These are phyloP conservation scores for Fusarium falciforme DNA, from an alignment of 2,329 filamentous ascomycete species.

Conservation along the genomic window DNA sequence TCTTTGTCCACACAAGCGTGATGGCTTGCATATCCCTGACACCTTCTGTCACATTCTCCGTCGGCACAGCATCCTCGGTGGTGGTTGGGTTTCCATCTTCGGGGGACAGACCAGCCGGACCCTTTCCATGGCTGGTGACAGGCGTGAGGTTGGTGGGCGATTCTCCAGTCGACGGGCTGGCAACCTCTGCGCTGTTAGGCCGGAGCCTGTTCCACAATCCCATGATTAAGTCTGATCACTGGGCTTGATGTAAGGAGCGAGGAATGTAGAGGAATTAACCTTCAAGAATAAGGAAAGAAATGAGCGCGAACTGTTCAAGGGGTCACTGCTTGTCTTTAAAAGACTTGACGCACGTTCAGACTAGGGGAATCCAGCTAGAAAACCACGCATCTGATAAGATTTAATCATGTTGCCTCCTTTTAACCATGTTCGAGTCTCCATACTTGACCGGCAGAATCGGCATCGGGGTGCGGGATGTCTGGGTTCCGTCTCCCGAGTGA, in stretches of 20 bases:
- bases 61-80: neutral
- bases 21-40: constrained; percentile 52
- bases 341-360: neutral
- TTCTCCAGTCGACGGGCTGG: constrained; percentile 8
- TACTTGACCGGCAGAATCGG: constrained; percentile 27
- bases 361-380: constrained; percentile 7
- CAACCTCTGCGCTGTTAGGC: neutral
- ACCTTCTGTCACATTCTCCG: constrained; percentile 41
- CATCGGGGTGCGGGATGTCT: constrained; percentile 19
- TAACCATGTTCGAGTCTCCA: neutral
- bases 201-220: constrained; percentile 14
- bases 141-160: constrained; percentile 8
- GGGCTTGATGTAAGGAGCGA: neutral
- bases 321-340: neutral
- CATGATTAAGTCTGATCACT: constrained; percentile 14
- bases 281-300: neutral
- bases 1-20: constrained; percentile 50
- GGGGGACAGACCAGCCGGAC: neutral
- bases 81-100: constrained; percentile 11
- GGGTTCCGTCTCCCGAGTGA: constrained; percentile 1
- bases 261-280: neutral
- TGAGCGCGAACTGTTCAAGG: neutral
- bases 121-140: constrained; percentile 14
- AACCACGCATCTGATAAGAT: constrained; percentile 41
- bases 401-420: constrained; percentile 15